Base-by-base conservation (phyloP, 805 yeast species). In the Barnettozyma populi region DNA sequence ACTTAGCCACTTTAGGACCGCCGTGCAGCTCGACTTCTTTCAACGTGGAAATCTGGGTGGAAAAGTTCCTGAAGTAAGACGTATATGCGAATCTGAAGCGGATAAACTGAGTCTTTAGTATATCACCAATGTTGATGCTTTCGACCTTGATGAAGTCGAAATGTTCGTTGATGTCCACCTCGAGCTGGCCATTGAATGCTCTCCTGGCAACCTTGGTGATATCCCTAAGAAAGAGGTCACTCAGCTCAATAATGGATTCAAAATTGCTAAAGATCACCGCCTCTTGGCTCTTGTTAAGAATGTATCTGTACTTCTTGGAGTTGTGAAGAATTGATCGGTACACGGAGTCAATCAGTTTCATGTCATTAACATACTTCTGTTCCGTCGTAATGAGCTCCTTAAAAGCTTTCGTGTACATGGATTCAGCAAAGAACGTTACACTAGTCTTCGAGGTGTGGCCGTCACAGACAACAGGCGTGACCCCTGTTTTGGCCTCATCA, bases 251-350 rank as follows among this genome's bases (percentile, higher is more conserved):
- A 29, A 76, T 64, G 2, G 72, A 65, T 14, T 63, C 70, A 35
- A 73, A 53, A 51, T 74, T 73, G 1, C 77, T 75, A 60, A 76
- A 75, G 2, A 76, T 52, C 7, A 67, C 45, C 5, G 66, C 40
- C 46, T 68, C 69, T 29, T 74, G 76, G 21, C 60, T 59, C 5
- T 55, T 44, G 23, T 67, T 54, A 10, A 74, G 54, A 13, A 67
- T 63, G 41, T 65, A 54, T 20, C 57, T 60, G 39, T 61, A 63
- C 24, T 59, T 59, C 25, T 49, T 52, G 6, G 65, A 61, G 40
- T 60, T 63, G 36, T 57, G 57, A 23, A 71, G 52, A 10, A 65
- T 53, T 6, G 66, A 61, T 9, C 69, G 56, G 43, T 66, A 70
- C 0, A 72, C 62, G 6, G 61, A 42, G 20, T 62, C 59, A 16